Base-by-base conservation (phyloP, 2,329 filamentous ascomycete species). In the Microsporum ferrugineum region DNA sequence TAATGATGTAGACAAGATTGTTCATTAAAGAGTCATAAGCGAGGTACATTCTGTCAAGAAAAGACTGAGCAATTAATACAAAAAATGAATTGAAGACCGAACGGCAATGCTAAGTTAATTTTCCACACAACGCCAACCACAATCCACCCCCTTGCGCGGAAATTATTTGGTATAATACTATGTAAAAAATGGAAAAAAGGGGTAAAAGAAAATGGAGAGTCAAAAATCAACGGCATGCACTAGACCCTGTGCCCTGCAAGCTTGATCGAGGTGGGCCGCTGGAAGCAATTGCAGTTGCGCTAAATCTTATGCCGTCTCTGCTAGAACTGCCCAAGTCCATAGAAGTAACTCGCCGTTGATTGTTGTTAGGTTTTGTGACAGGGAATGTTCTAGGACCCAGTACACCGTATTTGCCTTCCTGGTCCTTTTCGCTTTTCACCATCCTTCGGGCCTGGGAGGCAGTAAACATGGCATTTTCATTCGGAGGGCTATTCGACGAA, bases 361-460 rank as follows among this genome's bases (percentile, higher is more conserved):
- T 73, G 3, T 73, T 77, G 3, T 73, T 77, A 43, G 72, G 72
- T 70, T 87, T 87, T 67, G 80, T 78, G 33, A 87, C 78, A 1
- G 84, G 80, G 17, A 82, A 76, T 33, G 78, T 79, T 38, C 84
- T 77, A 33, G 86, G 85, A 65, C 83, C 85, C 57, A 88, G 73
- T 12, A 88, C 83, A 61, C 79, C 82, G 43, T 74, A 74, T 63
- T 80, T 80, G 67, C 76, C 77, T 17, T 82, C 79, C 57, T 78
- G 76, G 47, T 82, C 82, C 65, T 82, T 83, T 36, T 84, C 81
- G 56, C 78, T 80, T 68, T 81, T 84, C 43, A 84, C 82, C 83
- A 88, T 87, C 12, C 86, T 78, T 49, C 86, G 78, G 31, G 85
- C 84, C 64, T 87, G 84, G 60, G 81, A 80, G 29, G 84, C 83